A percentile compares a stretch with the other conserved stretches of the same genome.
phyloP scores from a whole-genome alignment of 176 grass and related monocot species.

The Musa itinerans region DNA sequence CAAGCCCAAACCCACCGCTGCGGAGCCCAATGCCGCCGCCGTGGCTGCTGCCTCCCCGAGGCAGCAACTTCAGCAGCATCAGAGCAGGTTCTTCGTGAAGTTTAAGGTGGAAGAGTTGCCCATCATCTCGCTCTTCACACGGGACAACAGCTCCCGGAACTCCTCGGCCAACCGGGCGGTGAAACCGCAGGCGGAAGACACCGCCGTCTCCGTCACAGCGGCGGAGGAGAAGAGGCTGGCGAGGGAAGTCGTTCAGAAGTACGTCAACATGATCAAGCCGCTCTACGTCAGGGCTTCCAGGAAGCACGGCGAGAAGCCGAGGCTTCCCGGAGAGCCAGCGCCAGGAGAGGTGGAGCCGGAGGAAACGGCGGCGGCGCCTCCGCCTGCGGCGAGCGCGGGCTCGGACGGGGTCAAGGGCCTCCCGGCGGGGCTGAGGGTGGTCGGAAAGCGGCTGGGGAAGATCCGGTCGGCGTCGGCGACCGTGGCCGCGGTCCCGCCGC shows the following conservation, averaged over 20 bases:
- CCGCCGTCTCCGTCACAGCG: constrained; percentile 22
- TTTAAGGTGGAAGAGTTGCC: constrained; percentile 58
- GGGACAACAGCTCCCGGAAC: constrained; percentile 54
- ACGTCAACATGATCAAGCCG: constrained; percentile 67
- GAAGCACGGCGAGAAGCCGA: neutral
- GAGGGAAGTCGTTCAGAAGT: constrained; percentile 39
- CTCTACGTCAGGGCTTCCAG: constrained; percentile 8
- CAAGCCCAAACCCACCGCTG: constrained; percentile 25
- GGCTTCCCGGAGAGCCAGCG: constrained; percentile 9
- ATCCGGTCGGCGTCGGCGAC: constrained; percentile 44
- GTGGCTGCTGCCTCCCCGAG: neutral
- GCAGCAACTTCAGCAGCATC: constrained; percentile 10
- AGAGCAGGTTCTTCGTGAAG: constrained; percentile 56
- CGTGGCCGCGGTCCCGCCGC: constrained; percentile 13
- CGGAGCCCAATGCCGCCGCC: neutral
- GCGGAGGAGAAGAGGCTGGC: constrained; percentile 9
- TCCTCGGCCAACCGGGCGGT: neutral
- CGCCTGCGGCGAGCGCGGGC: neutral
- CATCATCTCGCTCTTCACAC: constrained; percentile 69
- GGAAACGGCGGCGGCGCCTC: neutral
- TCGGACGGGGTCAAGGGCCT: neutral
- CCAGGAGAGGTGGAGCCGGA: neutral
- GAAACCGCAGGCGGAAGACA: constrained; percentile 6
- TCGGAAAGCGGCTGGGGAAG: constrained; percentile 31
- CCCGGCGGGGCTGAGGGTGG: constrained; percentile 13